Evolutionary conservation across 179 eudicot genomes (phyloP).

Genomic region (Heliamphora pulchella): DNA sequence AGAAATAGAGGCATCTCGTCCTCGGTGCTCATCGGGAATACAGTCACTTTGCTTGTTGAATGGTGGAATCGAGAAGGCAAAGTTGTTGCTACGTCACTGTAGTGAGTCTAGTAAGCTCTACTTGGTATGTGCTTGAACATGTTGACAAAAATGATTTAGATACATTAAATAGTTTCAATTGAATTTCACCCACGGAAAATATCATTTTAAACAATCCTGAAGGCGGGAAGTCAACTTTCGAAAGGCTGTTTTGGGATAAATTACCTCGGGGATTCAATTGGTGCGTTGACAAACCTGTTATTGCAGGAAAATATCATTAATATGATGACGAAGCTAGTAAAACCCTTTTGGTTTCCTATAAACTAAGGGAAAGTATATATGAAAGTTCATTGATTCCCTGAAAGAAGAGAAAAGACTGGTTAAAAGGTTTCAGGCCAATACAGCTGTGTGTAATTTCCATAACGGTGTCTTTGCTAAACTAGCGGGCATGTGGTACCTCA

Average conservation of each 20-base stretch:
- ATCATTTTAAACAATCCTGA: background rate
- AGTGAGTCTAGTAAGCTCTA: conserved; percentile 69
- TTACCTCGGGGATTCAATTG: background rate
- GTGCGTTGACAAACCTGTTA: background rate
- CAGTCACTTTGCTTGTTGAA: conserved; percentile 58
- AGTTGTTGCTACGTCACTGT: conserved; percentile 47
- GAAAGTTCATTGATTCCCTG: background rate
- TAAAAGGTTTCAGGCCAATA: background rate
- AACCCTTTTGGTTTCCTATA: background rate
- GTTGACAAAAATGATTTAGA: background rate
- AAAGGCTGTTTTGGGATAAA: background rate
- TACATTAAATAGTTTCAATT: background rate
- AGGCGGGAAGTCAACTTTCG: background rate
- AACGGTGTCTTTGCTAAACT: background rate
- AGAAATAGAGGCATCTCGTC: conserved; percentile 70
- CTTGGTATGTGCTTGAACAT: conserved; percentile 44
- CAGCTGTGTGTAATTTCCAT: background rate
- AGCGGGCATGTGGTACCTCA: background rate
- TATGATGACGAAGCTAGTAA: background rate
- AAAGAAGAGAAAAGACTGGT: background rate
- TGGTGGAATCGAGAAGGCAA: conserved; percentile 53
- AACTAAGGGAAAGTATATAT: background rate
- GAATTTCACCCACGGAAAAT: background rate
- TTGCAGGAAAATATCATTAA: background rate
- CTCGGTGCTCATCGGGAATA: conserved; percentile 63